Evolutionary conservation across 1,139 yeast species (phyloP).

Genomic region (Yamadazyma siamensis): DNA sequence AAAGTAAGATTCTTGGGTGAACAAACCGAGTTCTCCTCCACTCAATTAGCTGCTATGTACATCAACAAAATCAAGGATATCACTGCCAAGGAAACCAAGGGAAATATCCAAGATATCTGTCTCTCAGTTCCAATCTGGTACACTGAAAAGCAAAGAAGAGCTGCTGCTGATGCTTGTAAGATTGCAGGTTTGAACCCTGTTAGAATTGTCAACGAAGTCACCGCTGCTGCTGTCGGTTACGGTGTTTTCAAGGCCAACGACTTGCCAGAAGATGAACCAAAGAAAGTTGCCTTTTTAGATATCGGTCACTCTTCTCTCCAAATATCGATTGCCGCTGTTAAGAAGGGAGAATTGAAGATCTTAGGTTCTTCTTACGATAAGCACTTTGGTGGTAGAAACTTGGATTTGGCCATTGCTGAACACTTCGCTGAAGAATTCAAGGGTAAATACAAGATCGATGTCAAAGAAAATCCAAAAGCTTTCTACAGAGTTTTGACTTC

Average conservation of each 20-base stretch:
- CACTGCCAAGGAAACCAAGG: constrained; percentile 78
- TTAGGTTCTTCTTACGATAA: constrained; percentile 91
- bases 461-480: constrained; percentile 89
- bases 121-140: constrained; percentile 97
- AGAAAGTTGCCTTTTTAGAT: constrained; percentile 89
- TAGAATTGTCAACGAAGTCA: constrained; percentile 92
- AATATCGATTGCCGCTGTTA: constrained; percentile 85
- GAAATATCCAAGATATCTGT: constrained; percentile 79
- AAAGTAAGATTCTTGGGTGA: constrained; percentile 84
- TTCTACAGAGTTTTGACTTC: constrained; percentile 89
- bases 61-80: constrained; percentile 85
- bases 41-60: constrained; percentile 94
- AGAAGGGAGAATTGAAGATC: constrained; percentile 93
- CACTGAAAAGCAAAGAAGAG: constrained; percentile 95
- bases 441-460: constrained; percentile 89
- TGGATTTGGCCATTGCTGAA: constrained; percentile 89
- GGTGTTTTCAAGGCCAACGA: constrained; percentile 97
- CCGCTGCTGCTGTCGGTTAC: constrained; percentile 98
- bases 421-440: constrained; percentile 93
- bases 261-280: constrained; percentile 88
- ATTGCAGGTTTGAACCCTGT: constrained; percentile 98
- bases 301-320: constrained; percentile 97
- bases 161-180: constrained; percentile 90
- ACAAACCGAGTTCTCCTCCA: constrained; percentile 74
- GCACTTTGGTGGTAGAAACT: constrained; percentile 98